Percentiles rank a stretch among this genome's conserved stretches.
Conservation (phyloP, 2,329 filamentous ascomycete genomes). For the Coniochaeta ligniaria region DNA sequence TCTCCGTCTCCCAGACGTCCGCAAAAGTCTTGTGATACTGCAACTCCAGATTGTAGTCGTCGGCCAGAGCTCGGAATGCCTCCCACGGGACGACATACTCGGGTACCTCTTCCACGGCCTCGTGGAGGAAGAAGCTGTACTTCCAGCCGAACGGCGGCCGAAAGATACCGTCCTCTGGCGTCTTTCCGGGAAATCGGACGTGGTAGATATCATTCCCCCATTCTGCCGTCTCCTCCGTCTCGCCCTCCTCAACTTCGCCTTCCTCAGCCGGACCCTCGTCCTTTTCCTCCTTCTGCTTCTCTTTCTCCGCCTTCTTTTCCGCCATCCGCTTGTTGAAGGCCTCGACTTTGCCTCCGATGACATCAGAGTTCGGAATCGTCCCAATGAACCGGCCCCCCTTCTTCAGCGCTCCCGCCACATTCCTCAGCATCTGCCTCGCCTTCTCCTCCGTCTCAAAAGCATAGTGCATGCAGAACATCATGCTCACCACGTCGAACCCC, state of each 20-base stretch:
- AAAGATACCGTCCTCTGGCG: constrained; percentile 82
- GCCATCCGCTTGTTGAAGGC: constrained; percentile 55
- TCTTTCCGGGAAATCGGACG: constrained; percentile 78
- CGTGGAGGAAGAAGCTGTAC: constrained; percentile 92
- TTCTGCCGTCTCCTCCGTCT: constrained; percentile 58
- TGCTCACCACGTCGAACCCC: constrained; percentile 92
- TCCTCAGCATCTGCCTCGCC: constrained; percentile 84
- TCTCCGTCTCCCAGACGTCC: constrained; percentile 89
- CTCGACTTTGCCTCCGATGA: constrained; percentile 73
- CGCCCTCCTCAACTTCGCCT: constrained; percentile 51
- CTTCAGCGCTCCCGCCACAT: constrained; percentile 83
- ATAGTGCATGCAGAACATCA: constrained; percentile 99
- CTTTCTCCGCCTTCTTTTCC: constrained; percentile 34
- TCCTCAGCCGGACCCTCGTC: constrained; percentile 24
- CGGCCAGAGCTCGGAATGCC: constrained; percentile 88
- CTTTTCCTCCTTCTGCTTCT: constrained; percentile 23
- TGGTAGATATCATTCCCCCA: constrained; percentile 95
- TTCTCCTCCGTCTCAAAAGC: constrained; percentile 91
- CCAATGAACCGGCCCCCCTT: constrained; percentile 94
- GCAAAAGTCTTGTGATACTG: constrained; percentile 88
- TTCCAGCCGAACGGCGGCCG: constrained; percentile 95
- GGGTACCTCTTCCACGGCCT: constrained; percentile 91
- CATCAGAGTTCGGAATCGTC: constrained; percentile 93
- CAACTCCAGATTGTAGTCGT: constrained; percentile 93
- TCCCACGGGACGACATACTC: constrained; percentile 99